Evolutionary conservation across 208 protist genomes (phyloP).

Genomic region (Trichomonas gallinae): DNA sequence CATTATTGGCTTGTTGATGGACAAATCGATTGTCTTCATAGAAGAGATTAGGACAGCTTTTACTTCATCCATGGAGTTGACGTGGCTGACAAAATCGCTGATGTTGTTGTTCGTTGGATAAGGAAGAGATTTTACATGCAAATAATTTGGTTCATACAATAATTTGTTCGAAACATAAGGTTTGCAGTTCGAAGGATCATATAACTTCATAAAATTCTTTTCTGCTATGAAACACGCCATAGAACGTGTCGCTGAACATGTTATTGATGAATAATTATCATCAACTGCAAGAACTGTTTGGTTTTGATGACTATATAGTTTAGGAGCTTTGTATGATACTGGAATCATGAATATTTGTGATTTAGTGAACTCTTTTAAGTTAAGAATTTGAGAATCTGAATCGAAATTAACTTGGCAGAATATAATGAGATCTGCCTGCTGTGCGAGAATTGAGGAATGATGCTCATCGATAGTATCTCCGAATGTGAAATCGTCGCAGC

Average conservation of each 20-base stretch:
- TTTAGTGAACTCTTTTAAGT: neutral
- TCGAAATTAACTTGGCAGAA: neutral
- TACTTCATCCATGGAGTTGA: neutral
- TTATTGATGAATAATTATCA: neutral
- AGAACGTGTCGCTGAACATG: neutral
- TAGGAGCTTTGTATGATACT: neutral
- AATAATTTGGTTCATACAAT: neutral
- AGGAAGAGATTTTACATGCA: neutral
- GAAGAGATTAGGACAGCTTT: neutral
- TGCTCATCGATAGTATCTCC: neutral
- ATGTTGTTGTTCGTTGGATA: neutral
- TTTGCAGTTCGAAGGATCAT: neutral
- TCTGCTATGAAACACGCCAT: neutral
- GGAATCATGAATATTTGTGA: neutral
- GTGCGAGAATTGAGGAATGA: neutral
- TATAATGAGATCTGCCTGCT: neutral
- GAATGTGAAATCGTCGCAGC: conserved; percentile 8
- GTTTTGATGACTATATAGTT: neutral
- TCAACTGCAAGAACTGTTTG: neutral
- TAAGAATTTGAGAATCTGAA: neutral
- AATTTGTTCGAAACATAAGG: neutral
- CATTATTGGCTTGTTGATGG: neutral
- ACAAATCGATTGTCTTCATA: neutral
- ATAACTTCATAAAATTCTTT: neutral
- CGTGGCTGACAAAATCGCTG: neutral